Evolutionary conservation across 345 rosid genomes (phyloP).

Genomic region (Hibiscus syriacus): DNA sequence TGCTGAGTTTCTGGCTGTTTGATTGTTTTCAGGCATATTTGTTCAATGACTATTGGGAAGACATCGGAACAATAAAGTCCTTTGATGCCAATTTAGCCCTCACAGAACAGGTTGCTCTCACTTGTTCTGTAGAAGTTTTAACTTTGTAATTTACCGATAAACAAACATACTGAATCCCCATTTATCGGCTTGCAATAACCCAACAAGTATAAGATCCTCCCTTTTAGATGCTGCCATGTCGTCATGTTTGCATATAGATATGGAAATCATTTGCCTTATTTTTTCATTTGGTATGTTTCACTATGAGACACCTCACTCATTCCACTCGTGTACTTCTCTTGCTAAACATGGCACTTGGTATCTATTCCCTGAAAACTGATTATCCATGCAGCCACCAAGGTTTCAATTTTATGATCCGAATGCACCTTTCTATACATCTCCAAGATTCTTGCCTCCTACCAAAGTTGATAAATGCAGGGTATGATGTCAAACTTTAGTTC

Average conservation of each 20-base stretch:
- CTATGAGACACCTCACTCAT: background rate
- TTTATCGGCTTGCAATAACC: background rate
- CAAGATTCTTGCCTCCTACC: conserved; percentile 85
- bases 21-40: conserved; percentile 50
- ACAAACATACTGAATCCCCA: background rate
- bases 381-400: conserved; percentile 51
- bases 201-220: background rate
- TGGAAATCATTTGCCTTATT: background rate
- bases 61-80: conserved; percentile 78
- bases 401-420: conserved; percentile 73
- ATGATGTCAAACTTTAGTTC: conserved; percentile 5
- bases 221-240: background rate
- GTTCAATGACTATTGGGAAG: conserved; percentile 93
- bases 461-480: conserved; percentile 85
- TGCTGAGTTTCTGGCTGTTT: conserved; percentile 8
- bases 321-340: background rate
- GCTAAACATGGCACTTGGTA: background rate
- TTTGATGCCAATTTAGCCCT: conserved; percentile 78
- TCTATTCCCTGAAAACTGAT: background rate
- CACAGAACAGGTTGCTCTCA: conserved; percentile 63
- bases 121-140: background rate
- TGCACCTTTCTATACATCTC: conserved; percentile 80
- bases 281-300: background rate
- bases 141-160: background rate
- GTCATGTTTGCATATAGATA: background rate